Evolutionary conservation across 306 rosid genomes (phyloP), one percentile per base, ranked within the genome.

Genomic region (Quercus rubra): DNA sequence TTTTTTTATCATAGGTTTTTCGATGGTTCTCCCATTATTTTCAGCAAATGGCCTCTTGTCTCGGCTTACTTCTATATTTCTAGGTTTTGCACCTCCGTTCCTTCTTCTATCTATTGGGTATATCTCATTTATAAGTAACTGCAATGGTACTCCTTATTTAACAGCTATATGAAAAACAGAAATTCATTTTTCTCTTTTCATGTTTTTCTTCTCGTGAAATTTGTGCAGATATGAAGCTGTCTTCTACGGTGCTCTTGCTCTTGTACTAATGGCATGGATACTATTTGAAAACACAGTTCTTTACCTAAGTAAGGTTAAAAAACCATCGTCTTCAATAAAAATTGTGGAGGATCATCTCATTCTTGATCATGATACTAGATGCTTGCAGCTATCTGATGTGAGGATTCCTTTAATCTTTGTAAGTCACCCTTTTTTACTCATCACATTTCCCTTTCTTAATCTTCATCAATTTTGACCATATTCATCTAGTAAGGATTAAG

Each of bases 91-190:
- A 1, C 97, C 97, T 72, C 74, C 94, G 46, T 93, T 93, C 88
- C 97, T 93, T 85, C 94, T 93, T 78, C 91, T 93, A 61, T 93
- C 98, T 80, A 93, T 93, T 62, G 98, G 98, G 98, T 93, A 91
- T 77, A 20, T 77, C 80, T 66, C 74, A 41, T 80, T 75, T 28
- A 59, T 76, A 35, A 14, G 75, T 71, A n/a, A 54, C 52, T 66
- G 12, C 73, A 55, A 25, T 79, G 6, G 18, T 81, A 17, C 70
- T 78, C 18, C 52, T 46, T 46, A 76, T 67, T 69, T 55, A 52
- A 54, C 72, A 30, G 67, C 10, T 55, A 80, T 69, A 31, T 55
- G 68, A 18, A 74, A 64, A 64, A 63, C 57, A 51, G 38, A 23
- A 23, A 7, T 41, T 43, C 67, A 57, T 23, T 63, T 62, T 23